A percentile compares a stretch with the other conserved stretches of the same genome.
phyloP scores from a whole-genome alignment of 2,329 filamentous ascomycete genomes.

The Paraphoma chrysanthemicola region DNA sequence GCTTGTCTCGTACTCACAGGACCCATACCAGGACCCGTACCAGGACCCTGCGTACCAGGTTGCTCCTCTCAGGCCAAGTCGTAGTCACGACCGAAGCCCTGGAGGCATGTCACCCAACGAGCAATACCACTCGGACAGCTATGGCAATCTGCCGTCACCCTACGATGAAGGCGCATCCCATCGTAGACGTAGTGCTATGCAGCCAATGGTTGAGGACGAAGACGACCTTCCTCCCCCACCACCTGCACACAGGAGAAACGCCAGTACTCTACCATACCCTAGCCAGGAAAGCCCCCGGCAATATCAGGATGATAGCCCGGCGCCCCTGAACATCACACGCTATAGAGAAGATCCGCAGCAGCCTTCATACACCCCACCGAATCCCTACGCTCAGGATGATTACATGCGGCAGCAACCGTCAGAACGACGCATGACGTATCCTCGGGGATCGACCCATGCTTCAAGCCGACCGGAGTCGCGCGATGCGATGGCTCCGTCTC shows the following conservation, averaged over 20 bases:
- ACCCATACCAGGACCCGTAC: conserved; percentile 37
- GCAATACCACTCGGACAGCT: conserved; percentile 44
- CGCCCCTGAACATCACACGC: conserved; percentile 41
- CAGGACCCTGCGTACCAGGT: conserved; percentile 43
- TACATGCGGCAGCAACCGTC: conserved; percentile 29
- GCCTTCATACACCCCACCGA: conserved; percentile 32
- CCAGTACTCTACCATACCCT: conserved; percentile 37
- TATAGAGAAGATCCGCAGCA: conserved; percentile 35
- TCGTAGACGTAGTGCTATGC: conserved; percentile 60
- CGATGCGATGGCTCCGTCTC: conserved; percentile 42
- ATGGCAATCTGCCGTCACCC: conserved; percentile 26
- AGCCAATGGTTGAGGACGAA: conserved; percentile 69
- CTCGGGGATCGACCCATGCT: conserved; percentile 24
- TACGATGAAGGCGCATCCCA: conserved; percentile 54
- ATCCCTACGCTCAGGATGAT: conserved; percentile 31
- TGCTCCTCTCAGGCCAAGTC: conserved; percentile 41
- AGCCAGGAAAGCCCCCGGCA: conserved; percentile 27
- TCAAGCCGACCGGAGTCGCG: conserved; percentile 42
- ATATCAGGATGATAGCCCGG: conserved; percentile 39
- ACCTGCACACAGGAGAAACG: conserved; percentile 46
- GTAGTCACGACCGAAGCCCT: conserved; percentile 31
- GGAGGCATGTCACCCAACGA: conserved; percentile 35
- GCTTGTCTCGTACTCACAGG: conserved; percentile 22
- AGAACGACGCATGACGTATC: conserved; percentile 45
- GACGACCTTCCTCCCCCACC: conserved; percentile 57